Conservation (phyloP, 2,329 filamentous ascomycete species). For the Pseudonectria foliicola region DNA sequence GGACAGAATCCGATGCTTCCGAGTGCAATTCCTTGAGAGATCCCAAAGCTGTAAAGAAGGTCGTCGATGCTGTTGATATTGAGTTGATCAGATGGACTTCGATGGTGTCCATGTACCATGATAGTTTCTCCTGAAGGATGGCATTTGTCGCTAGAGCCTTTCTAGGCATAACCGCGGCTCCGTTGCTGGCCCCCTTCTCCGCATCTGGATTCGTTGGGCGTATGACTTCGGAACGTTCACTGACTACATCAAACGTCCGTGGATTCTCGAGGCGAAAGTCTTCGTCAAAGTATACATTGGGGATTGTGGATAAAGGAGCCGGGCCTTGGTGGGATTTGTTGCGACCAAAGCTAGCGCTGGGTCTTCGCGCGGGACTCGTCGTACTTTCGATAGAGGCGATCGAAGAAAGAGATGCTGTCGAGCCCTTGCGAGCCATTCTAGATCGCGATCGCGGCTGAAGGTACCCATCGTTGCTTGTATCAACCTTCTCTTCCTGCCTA, state of each 20-base stretch:
- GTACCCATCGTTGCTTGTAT: slow-evolving; percentile 35
- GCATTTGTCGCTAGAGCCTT: slow-evolving; percentile 94
- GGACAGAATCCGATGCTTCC: slow-evolving; percentile 85
- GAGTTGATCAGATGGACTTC: slow-evolving; percentile 95
- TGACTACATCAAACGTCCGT: slow-evolving; percentile 91
- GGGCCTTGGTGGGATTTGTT: slow-evolving; percentile 58
- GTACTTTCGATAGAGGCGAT: slow-evolving; percentile 40
- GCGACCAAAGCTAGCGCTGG: slow-evolving; percentile 43
- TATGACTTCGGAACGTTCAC: slow-evolving; percentile 95
- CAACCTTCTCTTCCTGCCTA: slow-evolving; percentile 36
- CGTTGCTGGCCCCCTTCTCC: slow-evolving; percentile 50
- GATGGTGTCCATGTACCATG: slow-evolving; percentile 99
- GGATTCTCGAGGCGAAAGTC: slow-evolving; percentile 95
- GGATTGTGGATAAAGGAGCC: slow-evolving; percentile 86
- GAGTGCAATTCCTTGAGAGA: slow-evolving; percentile 85
- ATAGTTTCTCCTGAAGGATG: slow-evolving; percentile 94
- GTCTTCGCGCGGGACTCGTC: slow-evolving; percentile 34
- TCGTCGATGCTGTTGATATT: slow-evolving; percentile 90
- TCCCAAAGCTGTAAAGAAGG: slow-evolving; percentile 90
- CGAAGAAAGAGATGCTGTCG: slow-evolving; percentile 40
- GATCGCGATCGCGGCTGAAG: slow-evolving; percentile 35
- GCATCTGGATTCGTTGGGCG: slow-evolving; percentile 52
- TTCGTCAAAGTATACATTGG: slow-evolving; percentile 88
- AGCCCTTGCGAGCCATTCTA: slow-evolving; percentile 26
- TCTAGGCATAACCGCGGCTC: slow-evolving; percentile 51